These are phyloP conservation scores for Kwoniella bestiolae DNA, from an alignment of 768 basidiomycete species.

Conservation along the genomic window DNA sequence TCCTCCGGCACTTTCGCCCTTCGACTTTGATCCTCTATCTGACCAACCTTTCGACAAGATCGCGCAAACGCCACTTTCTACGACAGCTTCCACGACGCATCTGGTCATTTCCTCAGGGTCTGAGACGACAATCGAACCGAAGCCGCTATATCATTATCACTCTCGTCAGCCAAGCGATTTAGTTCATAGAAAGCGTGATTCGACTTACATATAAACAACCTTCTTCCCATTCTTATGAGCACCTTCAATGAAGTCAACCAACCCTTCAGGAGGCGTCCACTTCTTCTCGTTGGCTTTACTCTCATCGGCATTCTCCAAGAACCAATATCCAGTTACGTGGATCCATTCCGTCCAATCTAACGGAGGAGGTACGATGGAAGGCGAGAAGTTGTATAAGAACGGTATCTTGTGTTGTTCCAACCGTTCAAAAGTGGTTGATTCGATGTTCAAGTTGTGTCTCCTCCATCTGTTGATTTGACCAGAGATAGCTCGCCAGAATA, in stretches of 20 bases:
- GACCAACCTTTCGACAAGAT: constrained; percentile 99
- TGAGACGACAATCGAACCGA: constrained; percentile 94
- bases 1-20: constrained; percentile 55
- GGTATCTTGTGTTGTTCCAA: constrained; percentile 98
- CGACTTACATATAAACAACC: constrained; percentile 77
- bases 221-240: constrained; percentile 79
- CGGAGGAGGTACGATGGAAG: constrained; percentile 84
- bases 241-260: constrained; percentile 78
- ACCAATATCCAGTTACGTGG: constrained; percentile 84
- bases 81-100: constrained; percentile 84
- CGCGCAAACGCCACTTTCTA: constrained; percentile 82
- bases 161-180: neutral
- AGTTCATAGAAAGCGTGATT: neutral
- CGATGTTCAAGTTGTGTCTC: constrained; percentile 72
- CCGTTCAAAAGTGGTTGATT: constrained; percentile 84
- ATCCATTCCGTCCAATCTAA: constrained; percentile 99
- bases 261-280: constrained; percentile 82
- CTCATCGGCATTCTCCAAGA: constrained; percentile 89
- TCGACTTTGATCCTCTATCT: constrained; percentile 67
- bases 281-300: constrained; percentile 66
- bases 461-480: constrained; percentile 96
- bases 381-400: constrained; percentile 97
- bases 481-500: constrained; percentile 90
- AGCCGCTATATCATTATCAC: constrained; percentile 62
- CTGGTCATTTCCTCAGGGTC: constrained; percentile 92